These are phyloP conservation scores for Solanum pennellii DNA, from an alignment of 257 asterid species.

Conservation along the genomic window DNA sequence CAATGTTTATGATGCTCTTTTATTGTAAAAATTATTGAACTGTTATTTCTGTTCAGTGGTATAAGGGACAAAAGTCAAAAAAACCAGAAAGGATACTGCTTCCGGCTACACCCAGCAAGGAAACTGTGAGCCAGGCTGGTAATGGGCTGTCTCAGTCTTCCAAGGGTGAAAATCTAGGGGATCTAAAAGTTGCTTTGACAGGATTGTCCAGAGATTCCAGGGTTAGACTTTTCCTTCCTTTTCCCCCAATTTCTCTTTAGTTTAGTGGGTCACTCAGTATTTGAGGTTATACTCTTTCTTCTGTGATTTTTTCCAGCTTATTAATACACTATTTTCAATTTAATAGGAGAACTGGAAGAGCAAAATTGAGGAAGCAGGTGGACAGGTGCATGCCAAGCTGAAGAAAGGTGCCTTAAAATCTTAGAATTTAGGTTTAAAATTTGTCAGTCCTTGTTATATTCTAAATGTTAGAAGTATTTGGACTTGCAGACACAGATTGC, in stretches of 20 bases:
- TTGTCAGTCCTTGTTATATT: not conserved
- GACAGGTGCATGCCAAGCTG: slow-evolving; percentile 53
- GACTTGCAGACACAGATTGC: slow-evolving; percentile 62
- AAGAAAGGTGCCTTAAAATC: slow-evolving; percentile 43
- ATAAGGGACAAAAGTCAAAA: slow-evolving; percentile 71
- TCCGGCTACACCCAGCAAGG: slow-evolving; percentile 36
- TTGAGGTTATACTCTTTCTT: not conserved
- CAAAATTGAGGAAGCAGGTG: slow-evolving; percentile 71
- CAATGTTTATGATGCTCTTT: not conserved
- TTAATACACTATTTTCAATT: not conserved
- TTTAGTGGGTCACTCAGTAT: not conserved
- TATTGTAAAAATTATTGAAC: not conserved
- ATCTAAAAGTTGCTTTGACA: slow-evolving; percentile 48
- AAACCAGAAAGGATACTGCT: slow-evolving; percentile 59
- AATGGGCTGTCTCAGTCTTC: slow-evolving; percentile 21
- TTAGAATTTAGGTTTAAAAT: not conserved
- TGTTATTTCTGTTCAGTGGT: slow-evolving; percentile 52
- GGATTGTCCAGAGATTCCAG: slow-evolving; percentile 38
- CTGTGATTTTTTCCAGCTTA: not conserved
- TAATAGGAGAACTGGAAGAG: slow-evolving; percentile 61
- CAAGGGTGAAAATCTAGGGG: slow-evolving; percentile 44
- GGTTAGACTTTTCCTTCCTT: slow-evolving; percentile 24
- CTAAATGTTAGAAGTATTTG: not conserved
- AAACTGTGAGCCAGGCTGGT: slow-evolving; percentile 33
- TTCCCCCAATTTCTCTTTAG: not conserved